Evolutionary conservation across 371 early-diverging fungal genomes (phyloP), one percentile per base, ranked within the genome.

Genomic region (Gilbertella persicaria): DNA sequence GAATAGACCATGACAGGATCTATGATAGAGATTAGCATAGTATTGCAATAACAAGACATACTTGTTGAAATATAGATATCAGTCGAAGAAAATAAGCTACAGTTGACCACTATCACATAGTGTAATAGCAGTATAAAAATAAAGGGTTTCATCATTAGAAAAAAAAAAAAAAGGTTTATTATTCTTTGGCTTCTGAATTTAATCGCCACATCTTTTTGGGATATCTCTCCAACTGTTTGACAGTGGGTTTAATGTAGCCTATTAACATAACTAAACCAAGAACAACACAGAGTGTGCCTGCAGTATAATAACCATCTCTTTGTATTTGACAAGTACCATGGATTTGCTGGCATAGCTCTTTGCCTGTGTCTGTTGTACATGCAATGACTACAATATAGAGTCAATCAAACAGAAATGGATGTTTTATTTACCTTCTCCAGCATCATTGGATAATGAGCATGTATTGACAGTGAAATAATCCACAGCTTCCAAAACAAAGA

Each of bases 401-500:
- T 37, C 12, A 41, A 7, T 19, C 8, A 38, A 3, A 16, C 17
- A 17, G 45, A 4, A 19, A 14, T 37, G 33, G 21, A 17, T 26
- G 30, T 12, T n/a, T n/a, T 30, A 35, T 51, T 51, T 80, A 78
- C 83, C 62, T 63, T 69, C 57, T 10, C 55, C 55, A 13, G 12
- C 14, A 23, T 50, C 36, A 42, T 50, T 51, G 9, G 78, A 59
- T 3, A 87, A 57, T 19, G 75, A 66, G 52, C 92, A 91, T 0
- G 75, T 70, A 13, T 93, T 84, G 3, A 79, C 72, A 3, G 96
- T 95, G 55, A 93, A 91, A 46, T 82, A 81, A 68, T 96, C 98
- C n/a, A 97, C 96, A 3, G 95, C 89, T 60, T 92, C 84, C 44
- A 98, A 80, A 5, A 98, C 89, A 79, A 97, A 96, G 69, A 87